Conservation (phyloP, 2,329 filamentous ascomycete genomes). For the Grosmannia clavigera region DNA sequence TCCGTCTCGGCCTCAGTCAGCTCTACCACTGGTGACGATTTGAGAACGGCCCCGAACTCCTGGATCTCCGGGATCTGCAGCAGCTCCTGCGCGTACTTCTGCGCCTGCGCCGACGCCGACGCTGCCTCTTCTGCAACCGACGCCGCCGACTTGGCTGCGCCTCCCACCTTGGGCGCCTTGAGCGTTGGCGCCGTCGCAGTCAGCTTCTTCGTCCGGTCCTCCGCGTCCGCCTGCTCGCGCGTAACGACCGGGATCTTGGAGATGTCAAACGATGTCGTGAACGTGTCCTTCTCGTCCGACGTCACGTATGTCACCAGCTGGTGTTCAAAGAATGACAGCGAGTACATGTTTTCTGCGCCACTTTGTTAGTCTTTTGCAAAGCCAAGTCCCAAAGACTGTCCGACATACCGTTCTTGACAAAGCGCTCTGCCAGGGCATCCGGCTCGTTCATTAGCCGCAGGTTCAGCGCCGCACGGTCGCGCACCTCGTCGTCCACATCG, state of each 20-base stretch:
- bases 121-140: slow-evolving; percentile 60
- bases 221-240: slow-evolving; percentile 87
- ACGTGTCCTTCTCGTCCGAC: slow-evolving; percentile 76
- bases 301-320: slow-evolving; percentile 97
- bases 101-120: slow-evolving; percentile 64
- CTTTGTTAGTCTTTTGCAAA: neutral
- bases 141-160: slow-evolving; percentile 57
- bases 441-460: slow-evolving; percentile 86
- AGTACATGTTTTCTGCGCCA: slow-evolving; percentile 79
- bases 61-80: slow-evolving; percentile 83
- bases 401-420: slow-evolving; percentile 77
- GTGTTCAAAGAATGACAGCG: slow-evolving; percentile 87
- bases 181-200: slow-evolving; percentile 84
- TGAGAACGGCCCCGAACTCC: slow-evolving; percentile 80
- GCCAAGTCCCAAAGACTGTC: neutral
- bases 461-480: slow-evolving; percentile 88
- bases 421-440: slow-evolving; percentile 71
- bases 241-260: slow-evolving; percentile 85
- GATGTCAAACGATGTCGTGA: slow-evolving; percentile 79
- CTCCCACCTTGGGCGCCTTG: slow-evolving; percentile 70
- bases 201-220: slow-evolving; percentile 95
- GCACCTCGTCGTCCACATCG: slow-evolving; percentile 94
- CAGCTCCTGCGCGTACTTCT: slow-evolving; percentile 81
- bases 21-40: slow-evolving; percentile 75
- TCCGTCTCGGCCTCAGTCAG: slow-evolving; percentile 96